A percentile compares a stretch with the other conserved stretches of the same genome.
Conservation (phyloP, 345 rosid species). For the Boechera divaricarpa region DNA sequence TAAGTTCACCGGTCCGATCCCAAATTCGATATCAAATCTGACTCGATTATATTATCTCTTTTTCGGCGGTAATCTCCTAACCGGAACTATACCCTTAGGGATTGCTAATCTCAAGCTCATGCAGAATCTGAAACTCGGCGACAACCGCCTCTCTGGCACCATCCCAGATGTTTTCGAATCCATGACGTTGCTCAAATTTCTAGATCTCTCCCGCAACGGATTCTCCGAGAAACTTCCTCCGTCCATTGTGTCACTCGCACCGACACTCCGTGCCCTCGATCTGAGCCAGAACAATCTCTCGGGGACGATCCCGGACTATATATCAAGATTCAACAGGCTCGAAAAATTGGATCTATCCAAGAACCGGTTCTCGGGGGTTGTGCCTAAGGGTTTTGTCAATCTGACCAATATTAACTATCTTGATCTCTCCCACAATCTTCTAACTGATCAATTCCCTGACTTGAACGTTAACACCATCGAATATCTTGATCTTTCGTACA, state of each 20-base stretch:
- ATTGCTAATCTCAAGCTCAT: slow-evolving; percentile 53
- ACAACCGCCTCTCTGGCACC: slow-evolving; percentile 60
- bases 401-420: slow-evolving; percentile 73
- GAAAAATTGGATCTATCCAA: slow-evolving; percentile 68
- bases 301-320: slow-evolving; percentile 60
- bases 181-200: slow-evolving; percentile 47
- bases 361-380: slow-evolving; percentile 54
- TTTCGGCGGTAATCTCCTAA: slow-evolving; percentile 55
- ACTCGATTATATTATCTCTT: slow-evolving; percentile 55
- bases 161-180: slow-evolving; percentile 62
- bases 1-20: slow-evolving; percentile 62
- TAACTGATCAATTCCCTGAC: slow-evolving; percentile 65
- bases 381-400: slow-evolving; percentile 64
- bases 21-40: slow-evolving; percentile 55
- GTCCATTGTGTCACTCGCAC: slow-evolving; percentile 55
- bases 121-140: slow-evolving; percentile 36
- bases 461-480: slow-evolving; percentile 72
- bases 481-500: slow-evolving; percentile 71
- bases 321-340: slow-evolving; percentile 58
- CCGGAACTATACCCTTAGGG: slow-evolving; percentile 56
- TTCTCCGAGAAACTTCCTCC: slow-evolving; percentile 62
- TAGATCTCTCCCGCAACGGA: slow-evolving; percentile 56
- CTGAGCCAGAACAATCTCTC: slow-evolving; percentile 61
- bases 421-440: slow-evolving; percentile 65
- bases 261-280: slow-evolving; percentile 49